These are phyloP conservation scores for Penicilliopsis zonata DNA, from an alignment of 495 filamentous ascomycete genomes.

Conservation along the genomic window DNA sequence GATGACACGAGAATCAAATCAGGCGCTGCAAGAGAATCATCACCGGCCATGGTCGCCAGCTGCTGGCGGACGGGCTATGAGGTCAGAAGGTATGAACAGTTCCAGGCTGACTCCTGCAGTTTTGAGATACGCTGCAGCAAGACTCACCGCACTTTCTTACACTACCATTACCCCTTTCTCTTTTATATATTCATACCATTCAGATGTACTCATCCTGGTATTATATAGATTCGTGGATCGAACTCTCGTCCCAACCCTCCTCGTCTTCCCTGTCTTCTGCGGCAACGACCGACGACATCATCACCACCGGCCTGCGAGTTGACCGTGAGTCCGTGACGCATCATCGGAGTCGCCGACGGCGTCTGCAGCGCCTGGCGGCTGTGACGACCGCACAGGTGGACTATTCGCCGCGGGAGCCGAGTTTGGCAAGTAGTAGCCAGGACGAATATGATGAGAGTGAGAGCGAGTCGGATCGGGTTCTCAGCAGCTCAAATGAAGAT, in stretches of 20 bases:
- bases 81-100: constrained; percentile 33
- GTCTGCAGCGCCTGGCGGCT: constrained; percentile 34
- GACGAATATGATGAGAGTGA: constrained; percentile 85
- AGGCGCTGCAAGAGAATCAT: constrained; percentile 18
- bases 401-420: constrained; percentile 27
- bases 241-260: constrained; percentile 85
- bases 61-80: constrained; percentile 24
- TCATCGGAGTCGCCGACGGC: constrained; percentile 41
- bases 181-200: no score
- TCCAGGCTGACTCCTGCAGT: constrained; percentile 7
- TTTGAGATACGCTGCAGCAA: constrained; percentile 11
- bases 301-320: constrained; percentile 72
- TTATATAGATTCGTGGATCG: constrained; percentile 88
- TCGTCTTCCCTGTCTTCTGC: constrained; percentile 80
- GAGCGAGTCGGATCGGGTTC: constrained; percentile 69
- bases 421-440: constrained; percentile 55
- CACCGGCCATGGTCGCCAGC: constrained; percentile 25
- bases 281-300: constrained; percentile 67
- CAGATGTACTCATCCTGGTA: constrained; percentile 42
- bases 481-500: constrained; percentile 79
- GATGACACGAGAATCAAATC: constrained; percentile 28
- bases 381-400: constrained; percentile 36
- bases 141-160: constrained; percentile 2
- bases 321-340: constrained; percentile 30
- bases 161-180: constrained; percentile 8